These are phyloP conservation scores for Colletotrichum cereale DNA, from an alignment of 2,329 filamentous ascomycete genomes.

Conservation along the genomic window DNA sequence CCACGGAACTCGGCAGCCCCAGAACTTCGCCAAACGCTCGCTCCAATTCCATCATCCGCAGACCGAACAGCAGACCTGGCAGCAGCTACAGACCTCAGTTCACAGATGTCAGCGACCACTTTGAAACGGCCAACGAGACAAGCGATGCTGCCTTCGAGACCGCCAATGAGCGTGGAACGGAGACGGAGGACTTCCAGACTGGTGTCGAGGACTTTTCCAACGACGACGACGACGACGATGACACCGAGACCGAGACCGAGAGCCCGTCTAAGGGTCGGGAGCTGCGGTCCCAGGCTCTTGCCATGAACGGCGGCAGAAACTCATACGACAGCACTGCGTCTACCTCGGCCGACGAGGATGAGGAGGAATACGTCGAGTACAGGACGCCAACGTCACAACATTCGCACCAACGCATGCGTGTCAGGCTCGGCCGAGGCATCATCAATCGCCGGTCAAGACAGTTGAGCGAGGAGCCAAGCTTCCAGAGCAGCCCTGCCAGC, in stretches of 20 bases:
- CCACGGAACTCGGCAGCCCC: slow-evolving; percentile 66
- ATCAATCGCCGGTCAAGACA: slow-evolving; percentile 71
- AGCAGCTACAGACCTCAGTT: slow-evolving; percentile 38
- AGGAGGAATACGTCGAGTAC: slow-evolving; percentile 63
- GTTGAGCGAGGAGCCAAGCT: slow-evolving; percentile 68
- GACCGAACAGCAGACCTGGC: slow-evolving; percentile 42
- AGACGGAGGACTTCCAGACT: slow-evolving; percentile 96
- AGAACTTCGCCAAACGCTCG: slow-evolving; percentile 55
- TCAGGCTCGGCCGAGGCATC: slow-evolving; percentile 76
- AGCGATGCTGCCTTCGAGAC: slow-evolving; percentile 75
- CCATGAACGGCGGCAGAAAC: slow-evolving; percentile 64
- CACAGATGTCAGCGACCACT: slow-evolving; percentile 73
- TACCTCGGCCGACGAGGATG: slow-evolving; percentile 80
- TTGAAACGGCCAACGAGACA: slow-evolving; percentile 85
- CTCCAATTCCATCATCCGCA: slow-evolving; percentile 48
- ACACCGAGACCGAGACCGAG: slow-evolving; percentile 87
- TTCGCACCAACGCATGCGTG: slow-evolving; percentile 76
- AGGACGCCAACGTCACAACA: slow-evolving; percentile 74
- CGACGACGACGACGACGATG: slow-evolving; percentile 82
- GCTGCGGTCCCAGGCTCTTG: slow-evolving; percentile 56
- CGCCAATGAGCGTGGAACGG: slow-evolving; percentile 83
- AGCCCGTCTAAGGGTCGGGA: slow-evolving; percentile 61
- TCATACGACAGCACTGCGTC: slow-evolving; percentile 92
- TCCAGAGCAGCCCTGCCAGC: slow-evolving; percentile 71
- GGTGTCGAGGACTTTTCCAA: slow-evolving; percentile 84